phyloP scores from a whole-genome alignment of 768 basidiomycete species.

The Tremella fuciformis region DNA sequence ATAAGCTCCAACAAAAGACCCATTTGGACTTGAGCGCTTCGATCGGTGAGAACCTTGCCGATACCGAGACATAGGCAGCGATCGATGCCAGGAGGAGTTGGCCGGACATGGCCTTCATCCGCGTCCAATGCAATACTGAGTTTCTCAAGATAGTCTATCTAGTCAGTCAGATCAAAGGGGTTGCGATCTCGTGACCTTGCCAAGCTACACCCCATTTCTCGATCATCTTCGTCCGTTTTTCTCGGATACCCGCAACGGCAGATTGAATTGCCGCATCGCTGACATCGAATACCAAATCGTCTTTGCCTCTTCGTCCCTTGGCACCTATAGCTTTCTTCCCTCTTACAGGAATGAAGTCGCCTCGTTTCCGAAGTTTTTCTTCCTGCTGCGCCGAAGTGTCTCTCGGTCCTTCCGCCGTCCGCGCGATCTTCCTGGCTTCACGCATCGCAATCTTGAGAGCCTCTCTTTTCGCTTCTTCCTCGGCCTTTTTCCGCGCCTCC shows the following conservation, averaged over 20 bases:
- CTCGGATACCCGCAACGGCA: constrained; percentile 20
- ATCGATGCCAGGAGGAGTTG: too few relatives aligned
- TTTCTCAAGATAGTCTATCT: too few relatives aligned
- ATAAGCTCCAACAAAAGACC: constrained; percentile 36
- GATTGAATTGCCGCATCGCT: constrained; percentile 5
- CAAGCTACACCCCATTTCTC: constrained; percentile 34
- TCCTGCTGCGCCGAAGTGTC: constrained; percentile 23
- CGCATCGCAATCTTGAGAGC: constrained; percentile 10
- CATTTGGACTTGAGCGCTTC: constrained; percentile 43
- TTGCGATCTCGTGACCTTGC: constrained; percentile 20
- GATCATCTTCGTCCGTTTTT: constrained; percentile 34
- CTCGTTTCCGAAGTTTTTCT: constrained; percentile 29
- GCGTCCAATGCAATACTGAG: too few relatives aligned
- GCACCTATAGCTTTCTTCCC: neutral
- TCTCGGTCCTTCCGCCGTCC: constrained; percentile 56
- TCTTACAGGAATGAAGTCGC: neutral
- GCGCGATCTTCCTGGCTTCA: constrained; percentile 65
- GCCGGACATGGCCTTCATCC: too few relatives aligned
- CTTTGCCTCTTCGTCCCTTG: constrained; percentile 15
- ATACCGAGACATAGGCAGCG: constrained; percentile 32
- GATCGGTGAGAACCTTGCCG: constrained; percentile 30
- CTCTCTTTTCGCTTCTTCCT: constrained; percentile 41
- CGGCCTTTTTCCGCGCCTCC: constrained; percentile 67
- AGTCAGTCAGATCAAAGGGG: constrained; percentile 1
- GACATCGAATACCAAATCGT: constrained; percentile 3